Percentiles rank a stretch among this genome's conserved stretches.
These are phyloP conservation scores for Rhynchosporium agropyri DNA, from an alignment of 2,329 filamentous ascomycete genomes.

Conservation along the genomic window DNA sequence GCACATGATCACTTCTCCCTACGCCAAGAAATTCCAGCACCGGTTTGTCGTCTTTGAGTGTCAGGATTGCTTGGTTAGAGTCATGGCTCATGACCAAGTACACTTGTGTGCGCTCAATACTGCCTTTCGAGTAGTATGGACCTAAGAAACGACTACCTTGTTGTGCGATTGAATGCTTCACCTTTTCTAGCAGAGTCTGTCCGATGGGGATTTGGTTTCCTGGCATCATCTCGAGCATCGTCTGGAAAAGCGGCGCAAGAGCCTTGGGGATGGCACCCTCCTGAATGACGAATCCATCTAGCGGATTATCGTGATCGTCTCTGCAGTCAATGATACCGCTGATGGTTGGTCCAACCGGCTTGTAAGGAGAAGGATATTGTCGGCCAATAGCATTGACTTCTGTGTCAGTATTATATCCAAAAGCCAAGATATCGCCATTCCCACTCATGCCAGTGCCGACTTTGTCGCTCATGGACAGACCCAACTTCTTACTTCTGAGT, in stretches of 20 bases:
- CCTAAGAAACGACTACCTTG: conserved; percentile 59
- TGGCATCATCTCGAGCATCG: conserved; percentile 58
- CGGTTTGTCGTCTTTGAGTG: conserved; percentile 61
- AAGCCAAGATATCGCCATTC: conserved; percentile 67
- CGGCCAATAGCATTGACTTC: conserved; percentile 59
- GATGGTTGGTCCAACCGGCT: conserved; percentile 64
- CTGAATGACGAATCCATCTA: conserved; percentile 66
- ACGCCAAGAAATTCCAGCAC: conserved; percentile 62
- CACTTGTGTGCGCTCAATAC: conserved; percentile 61
- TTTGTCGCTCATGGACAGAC: conserved; percentile 58
- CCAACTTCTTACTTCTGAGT: conserved; percentile 60
- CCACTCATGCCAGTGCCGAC: conserved; percentile 65
- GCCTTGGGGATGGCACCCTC: conserved; percentile 64
- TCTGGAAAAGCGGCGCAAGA: conserved; percentile 57
- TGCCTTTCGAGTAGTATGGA: conserved; percentile 58
- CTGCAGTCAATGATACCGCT: conserved; percentile 64
- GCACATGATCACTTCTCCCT: conserved; percentile 57
- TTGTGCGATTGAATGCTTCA: conserved; percentile 52
- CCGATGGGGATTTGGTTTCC: conserved; percentile 48
- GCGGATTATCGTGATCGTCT: conserved; percentile 52
- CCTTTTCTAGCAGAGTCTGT: conserved; percentile 46
- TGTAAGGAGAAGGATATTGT: conserved; percentile 51
- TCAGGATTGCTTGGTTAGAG: conserved; percentile 59
- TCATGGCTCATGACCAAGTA: conserved; percentile 55
- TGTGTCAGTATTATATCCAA: conserved; percentile 64